phyloP scores from a whole-genome alignment of 352 stramenopile species.

The Pythium utonaiense region DNA sequence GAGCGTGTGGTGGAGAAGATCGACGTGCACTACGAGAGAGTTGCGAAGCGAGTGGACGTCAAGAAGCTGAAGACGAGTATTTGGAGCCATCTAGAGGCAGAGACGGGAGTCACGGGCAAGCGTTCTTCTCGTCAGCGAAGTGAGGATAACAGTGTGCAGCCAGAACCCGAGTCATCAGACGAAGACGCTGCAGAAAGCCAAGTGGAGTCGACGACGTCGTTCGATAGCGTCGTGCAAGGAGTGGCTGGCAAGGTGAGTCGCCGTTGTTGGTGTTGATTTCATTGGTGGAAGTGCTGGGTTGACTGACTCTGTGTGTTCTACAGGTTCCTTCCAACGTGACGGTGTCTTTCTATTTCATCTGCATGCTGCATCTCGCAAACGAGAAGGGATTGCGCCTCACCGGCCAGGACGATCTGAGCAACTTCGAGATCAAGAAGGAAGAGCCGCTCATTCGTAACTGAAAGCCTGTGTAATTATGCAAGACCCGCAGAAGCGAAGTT shows the following conservation, averaged over 20 bases:
- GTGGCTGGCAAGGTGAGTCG: slow-evolving; percentile 73
- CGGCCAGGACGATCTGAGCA: slow-evolving; percentile 68
- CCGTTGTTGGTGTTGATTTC: background rate
- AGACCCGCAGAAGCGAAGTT: background rate
- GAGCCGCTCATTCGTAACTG: slow-evolving; percentile 3
- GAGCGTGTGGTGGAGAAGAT: slow-evolving; percentile 95
- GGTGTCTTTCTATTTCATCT: slow-evolving; percentile 99
- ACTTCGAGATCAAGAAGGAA: slow-evolving; percentile 65
- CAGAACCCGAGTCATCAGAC: slow-evolving; percentile 12
- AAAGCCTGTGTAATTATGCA: slow-evolving; percentile 1
- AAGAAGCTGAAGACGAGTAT: slow-evolving; percentile 96
- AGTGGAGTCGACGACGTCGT: slow-evolving; percentile 54
- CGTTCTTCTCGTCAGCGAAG: slow-evolving; percentile 4
- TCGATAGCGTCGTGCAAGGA: slow-evolving; percentile 89
- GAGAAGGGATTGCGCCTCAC: slow-evolving; percentile 94
- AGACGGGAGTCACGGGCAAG: slow-evolving; percentile 29
- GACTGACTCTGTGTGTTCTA: slow-evolving; percentile 10
- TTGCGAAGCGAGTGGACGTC: slow-evolving; percentile 97
- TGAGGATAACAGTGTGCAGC: background rate
- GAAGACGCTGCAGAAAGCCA: slow-evolving; percentile 4
- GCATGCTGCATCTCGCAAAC: slow-evolving; percentile 98
- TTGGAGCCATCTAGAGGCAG: slow-evolving; percentile 82
- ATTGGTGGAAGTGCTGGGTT: background rate
- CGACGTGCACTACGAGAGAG: slow-evolving; percentile 89
- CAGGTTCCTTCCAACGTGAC: slow-evolving; percentile 93